Conservation (phyloP, 83 land plant species). For the Picea abies region DNA sequence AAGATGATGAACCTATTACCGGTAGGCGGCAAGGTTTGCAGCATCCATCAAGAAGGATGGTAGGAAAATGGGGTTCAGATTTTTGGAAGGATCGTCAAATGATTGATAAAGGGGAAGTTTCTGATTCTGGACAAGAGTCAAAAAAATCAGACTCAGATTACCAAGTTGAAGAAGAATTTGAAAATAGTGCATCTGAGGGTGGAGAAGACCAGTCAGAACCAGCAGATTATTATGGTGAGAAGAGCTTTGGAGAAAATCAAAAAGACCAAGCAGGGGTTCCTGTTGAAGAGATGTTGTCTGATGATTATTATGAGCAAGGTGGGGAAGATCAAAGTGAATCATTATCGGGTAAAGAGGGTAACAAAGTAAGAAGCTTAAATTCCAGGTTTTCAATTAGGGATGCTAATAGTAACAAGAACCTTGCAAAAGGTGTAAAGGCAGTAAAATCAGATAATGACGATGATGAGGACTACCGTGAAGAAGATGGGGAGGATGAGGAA, state of each 20-base stretch:
- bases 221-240: slow-evolving; percentile 38
- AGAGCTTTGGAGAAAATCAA: slow-evolving; percentile 37
- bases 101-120: slow-evolving; percentile 19
- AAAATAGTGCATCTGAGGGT: slow-evolving; percentile 33
- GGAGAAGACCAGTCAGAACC: slow-evolving; percentile 24
- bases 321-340: slow-evolving; percentile 64
- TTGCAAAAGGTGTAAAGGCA: slow-evolving; percentile 28
- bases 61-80: slow-evolving; percentile 60
- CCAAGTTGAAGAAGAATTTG: slow-evolving; percentile 36
- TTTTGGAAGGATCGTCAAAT: slow-evolving; percentile 78
- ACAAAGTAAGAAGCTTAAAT: slow-evolving; percentile 21
- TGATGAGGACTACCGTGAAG: slow-evolving; percentile 42
- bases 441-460: slow-evolving; percentile 27
- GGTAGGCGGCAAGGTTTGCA: slow-evolving; percentile 24
- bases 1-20: slow-evolving; percentile 24
- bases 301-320: slow-evolving; percentile 83
- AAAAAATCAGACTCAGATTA: slow-evolving; percentile 35
- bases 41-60: slow-evolving; percentile 33
- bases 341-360: slow-evolving; percentile 30
- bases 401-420: slow-evolving; percentile 21
- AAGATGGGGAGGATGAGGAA: slow-evolving; percentile 61
- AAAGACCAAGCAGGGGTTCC: slow-evolving; percentile 50
- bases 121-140: slow-evolving; percentile 36
- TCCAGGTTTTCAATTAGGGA: slow-evolving; percentile 39
- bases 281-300: slow-evolving; percentile 71